These are phyloP conservation scores for Anethum foeniculum DNA, from an alignment of 140 eudicot genomes.

Conservation along the genomic window DNA sequence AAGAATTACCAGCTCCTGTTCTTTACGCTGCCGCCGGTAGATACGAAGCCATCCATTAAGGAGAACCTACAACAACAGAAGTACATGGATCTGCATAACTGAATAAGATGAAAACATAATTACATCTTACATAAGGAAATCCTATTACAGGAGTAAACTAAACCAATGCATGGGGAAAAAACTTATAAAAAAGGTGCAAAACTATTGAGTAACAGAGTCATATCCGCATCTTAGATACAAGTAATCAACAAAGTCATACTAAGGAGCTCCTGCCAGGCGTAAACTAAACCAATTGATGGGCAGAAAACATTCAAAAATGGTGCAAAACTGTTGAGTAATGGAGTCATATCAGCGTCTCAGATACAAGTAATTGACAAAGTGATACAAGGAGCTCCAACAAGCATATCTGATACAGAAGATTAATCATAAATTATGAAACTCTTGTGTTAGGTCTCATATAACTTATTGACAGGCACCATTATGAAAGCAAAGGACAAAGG, in stretches of 20 bases:
- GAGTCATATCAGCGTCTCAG: neutral
- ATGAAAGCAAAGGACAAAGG: neutral
- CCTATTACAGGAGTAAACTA: neutral
- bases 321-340: neutral
- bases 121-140: neutral
- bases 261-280: neutral
- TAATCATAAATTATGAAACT: neutral
- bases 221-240: neutral
- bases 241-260: neutral
- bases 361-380: constrained; percentile 4
- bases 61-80: constrained; percentile 47
- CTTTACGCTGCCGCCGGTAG: constrained; percentile 88
- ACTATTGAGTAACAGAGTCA: neutral
- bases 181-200: neutral
- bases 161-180: neutral
- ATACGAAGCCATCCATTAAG: constrained; percentile 97
- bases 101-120: neutral
- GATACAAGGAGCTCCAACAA: neutral
- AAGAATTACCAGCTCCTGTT: constrained; percentile 72
- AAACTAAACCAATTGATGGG: neutral
- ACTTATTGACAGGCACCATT: neutral
- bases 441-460: neutral
- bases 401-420: neutral
- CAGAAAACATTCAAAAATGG: neutral
- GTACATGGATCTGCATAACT: neutral